Conservation (phyloP, 441 rosid species). For the Syzygium syzygioides region DNA sequence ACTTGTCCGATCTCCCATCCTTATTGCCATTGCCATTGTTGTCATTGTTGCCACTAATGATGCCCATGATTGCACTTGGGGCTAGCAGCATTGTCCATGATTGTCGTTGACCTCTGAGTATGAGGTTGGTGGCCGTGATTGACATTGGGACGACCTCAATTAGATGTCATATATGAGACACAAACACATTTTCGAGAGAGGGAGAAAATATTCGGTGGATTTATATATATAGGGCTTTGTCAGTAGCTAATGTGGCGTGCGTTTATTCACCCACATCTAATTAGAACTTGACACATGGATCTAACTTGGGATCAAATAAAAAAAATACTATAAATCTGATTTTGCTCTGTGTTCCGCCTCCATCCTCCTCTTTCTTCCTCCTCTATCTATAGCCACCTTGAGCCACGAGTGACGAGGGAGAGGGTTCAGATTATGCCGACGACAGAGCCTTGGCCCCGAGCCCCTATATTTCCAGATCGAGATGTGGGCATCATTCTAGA, state of each 20-base stretch:
- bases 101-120: neutral
- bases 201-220: neutral
- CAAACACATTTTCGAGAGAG: neutral
- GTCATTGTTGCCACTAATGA: no score
- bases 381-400: neutral
- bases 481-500: neutral
- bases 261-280: no score
- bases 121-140: neutral
- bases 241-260: neutral
- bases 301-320: neutral
- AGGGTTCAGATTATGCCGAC: neutral
- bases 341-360: neutral
- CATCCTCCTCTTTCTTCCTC: neutral
- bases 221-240: neutral
- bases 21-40: no score
- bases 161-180: neutral
- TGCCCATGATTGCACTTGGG: no score
- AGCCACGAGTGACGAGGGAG: neutral
- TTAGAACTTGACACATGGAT: no score
- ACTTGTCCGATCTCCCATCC: no score
- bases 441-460: neutral
- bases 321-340: neutral
- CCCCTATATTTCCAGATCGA: neutral
- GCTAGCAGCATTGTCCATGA: no score
- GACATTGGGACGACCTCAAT: neutral